phyloP scores from a whole-genome alignment of 371 early-diverging fungal genomes.

The Haplosporangium sp. region DNA sequence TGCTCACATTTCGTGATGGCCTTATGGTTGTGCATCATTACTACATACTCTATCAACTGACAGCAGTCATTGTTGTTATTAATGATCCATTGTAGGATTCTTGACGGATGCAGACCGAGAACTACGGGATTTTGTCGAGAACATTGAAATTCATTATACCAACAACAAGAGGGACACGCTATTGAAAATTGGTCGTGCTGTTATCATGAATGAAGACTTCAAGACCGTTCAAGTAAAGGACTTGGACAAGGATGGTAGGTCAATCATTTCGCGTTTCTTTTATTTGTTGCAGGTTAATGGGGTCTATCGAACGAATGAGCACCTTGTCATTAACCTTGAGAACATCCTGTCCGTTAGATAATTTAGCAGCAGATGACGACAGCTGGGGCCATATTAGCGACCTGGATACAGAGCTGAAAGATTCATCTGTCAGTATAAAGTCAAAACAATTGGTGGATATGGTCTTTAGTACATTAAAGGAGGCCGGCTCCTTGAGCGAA shows the following conservation, averaged over 20 bases:
- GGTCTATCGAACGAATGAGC: no score
- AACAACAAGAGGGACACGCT: slow-evolving; percentile 40
- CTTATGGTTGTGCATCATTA: neutral
- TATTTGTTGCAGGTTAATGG: no score
- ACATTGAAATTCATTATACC: slow-evolving; percentile 49
- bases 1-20: neutral
- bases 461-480: slow-evolving; percentile 30
- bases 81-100: slow-evolving; percentile 23
- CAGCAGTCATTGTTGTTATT: neutral
- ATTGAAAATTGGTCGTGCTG: slow-evolving; percentile 41
- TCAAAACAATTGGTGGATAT: slow-evolving; percentile 38
- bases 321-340: no score
- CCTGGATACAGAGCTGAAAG: slow-evolving; percentile 33
- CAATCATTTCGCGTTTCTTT: neutral
- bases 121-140: slow-evolving; percentile 39
- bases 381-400: slow-evolving; percentile 31
- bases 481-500: slow-evolving; percentile 25
- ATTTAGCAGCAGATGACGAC: slow-evolving; percentile 23
- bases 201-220: slow-evolving; percentile 54
- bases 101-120: slow-evolving; percentile 33
- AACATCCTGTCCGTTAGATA: slow-evolving; percentile 12
- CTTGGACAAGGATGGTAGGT: slow-evolving; percentile 36
- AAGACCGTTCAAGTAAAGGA: slow-evolving; percentile 38
- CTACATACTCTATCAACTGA: no score
- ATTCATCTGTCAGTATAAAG: slow-evolving; percentile 38